phyloP scores from a whole-genome alignment of 192 early-diverging fungal species.

The Allomyces javanicus region DNA sequence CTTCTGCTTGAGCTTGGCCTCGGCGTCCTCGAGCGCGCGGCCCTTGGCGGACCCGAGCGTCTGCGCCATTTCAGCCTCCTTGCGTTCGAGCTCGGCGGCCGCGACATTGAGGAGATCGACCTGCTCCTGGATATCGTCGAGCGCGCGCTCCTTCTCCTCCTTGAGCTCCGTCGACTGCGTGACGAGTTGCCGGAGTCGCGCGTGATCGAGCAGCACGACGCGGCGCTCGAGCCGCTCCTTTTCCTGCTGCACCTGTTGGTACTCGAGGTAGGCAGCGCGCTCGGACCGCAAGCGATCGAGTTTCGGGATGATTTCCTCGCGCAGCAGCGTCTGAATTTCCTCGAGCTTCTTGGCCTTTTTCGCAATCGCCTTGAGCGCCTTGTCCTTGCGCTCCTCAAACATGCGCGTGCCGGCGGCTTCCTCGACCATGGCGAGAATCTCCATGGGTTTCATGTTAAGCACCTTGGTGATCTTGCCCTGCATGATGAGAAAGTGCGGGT shows the following conservation, averaged over 20 bases:
- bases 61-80: constrained; percentile 11
- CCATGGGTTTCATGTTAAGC: constrained; percentile 94
- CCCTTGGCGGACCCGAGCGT: constrained; percentile 28
- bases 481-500: constrained; percentile 99
- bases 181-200: constrained; percentile 8
- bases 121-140: constrained; percentile 22
- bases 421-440: constrained; percentile 95
- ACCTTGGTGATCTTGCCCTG: constrained; percentile 98
- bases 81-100: constrained; percentile 14
- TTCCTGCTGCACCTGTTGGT: constrained; percentile 78
- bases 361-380: constrained; percentile 75
- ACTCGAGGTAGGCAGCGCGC: constrained; percentile 77
- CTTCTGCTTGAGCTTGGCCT: constrained; percentile 58
- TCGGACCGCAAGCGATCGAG: constrained; percentile 71
- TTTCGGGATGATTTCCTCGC: constrained; percentile 81
- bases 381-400: constrained; percentile 96
- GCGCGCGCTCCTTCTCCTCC: constrained; percentile 14
- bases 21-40: constrained; percentile 42
- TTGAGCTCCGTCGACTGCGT: no score
- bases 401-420: constrained; percentile 97
- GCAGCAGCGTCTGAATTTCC: constrained; percentile 64
- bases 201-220: constrained; percentile 68
- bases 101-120: constrained; percentile 5
- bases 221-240: constrained; percentile 63
- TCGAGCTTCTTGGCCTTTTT: constrained; percentile 93